Evolutionary conservation across 805 yeast species (phyloP), one percentile per base, ranked within the genome.

Genomic region (Blastobotrys americana): DNA sequence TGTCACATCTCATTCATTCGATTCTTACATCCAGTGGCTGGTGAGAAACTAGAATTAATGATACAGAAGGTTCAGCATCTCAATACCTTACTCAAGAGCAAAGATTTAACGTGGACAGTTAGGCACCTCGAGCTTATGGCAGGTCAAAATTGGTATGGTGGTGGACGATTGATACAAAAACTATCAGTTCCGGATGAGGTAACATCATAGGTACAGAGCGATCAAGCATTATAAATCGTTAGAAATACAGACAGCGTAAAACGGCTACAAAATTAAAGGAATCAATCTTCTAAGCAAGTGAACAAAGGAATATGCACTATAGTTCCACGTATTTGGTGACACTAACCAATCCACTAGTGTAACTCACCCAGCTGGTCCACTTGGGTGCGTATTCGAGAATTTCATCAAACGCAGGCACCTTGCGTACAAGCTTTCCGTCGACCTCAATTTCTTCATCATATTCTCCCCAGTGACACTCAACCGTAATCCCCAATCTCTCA

Each of bases 401-500:
- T 56, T 88, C 95, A 46, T 76, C 80, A 51, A 71, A 78, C 1
- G 93, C 88, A 1, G 94, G 88, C 3, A 85, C 61, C 46, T 71
- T 72, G 25, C 74, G 63, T 22, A 52, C 51, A 40, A 63, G 38
- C 10, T 52, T 59, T 5, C 66, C 71, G 17, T 63, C 60, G 5
- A 66, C 43, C 56, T 19, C 62, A 58, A 41, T 59, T 21, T 47
- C 74, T 9, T 63, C 60, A 28, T 77, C 78, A 58, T 77, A 76
- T 52, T 87, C 94, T 5, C 86, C 84, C 89, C 90, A 88, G 55
- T 68, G 77, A 58, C 96, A 88, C 19, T 74, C 69, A 5, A 87
- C 71, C 5, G 67, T 61, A 1, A 87, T 71, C 4, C 56, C 55
- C 44, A 55, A 45, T 10, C 42, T 18, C 22, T 45, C 51, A 16